Conservation (phyloP, 805 yeast species). For the Candida nanaspora region DNA sequence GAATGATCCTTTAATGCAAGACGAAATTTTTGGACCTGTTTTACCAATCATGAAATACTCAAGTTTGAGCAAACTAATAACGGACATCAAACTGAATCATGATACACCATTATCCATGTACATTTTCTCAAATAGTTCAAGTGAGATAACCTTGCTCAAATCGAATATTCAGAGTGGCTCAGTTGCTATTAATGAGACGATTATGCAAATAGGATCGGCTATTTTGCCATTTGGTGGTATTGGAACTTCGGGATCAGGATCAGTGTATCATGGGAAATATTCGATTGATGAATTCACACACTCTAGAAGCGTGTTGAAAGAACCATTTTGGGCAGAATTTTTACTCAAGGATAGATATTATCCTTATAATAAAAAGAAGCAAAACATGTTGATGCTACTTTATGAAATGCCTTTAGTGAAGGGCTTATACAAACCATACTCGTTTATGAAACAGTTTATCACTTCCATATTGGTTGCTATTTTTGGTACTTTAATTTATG, state of each 20-base stretch:
- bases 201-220: constrained; percentile 61
- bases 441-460: not conserved
- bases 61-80: constrained; percentile 33
- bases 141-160: constrained; percentile 43
- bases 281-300: constrained; percentile 74
- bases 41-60: constrained; percentile 61
- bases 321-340: constrained; percentile 45
- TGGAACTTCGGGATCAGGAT: constrained; percentile 78
- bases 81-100: constrained; percentile 36
- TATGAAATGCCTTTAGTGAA: not conserved
- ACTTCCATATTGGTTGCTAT: not conserved
- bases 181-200: constrained; percentile 58
- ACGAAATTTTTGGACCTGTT: constrained; percentile 81
- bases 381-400: not conserved
- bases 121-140: constrained; percentile 45
- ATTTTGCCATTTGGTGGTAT: constrained; percentile 88
- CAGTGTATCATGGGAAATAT: constrained; percentile 64
- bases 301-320: constrained; percentile 57
- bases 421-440: not conserved
- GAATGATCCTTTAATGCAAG: constrained; percentile 65
- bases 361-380: constrained; percentile 38
- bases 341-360: constrained; percentile 58
- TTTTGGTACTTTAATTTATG: not conserved
- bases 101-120: constrained; percentile 83
- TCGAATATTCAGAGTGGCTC: constrained; percentile 65